These are phyloP conservation scores for Hypericum perforatum DNA, from an alignment of 345 rosid species.

Conservation along the genomic window DNA sequence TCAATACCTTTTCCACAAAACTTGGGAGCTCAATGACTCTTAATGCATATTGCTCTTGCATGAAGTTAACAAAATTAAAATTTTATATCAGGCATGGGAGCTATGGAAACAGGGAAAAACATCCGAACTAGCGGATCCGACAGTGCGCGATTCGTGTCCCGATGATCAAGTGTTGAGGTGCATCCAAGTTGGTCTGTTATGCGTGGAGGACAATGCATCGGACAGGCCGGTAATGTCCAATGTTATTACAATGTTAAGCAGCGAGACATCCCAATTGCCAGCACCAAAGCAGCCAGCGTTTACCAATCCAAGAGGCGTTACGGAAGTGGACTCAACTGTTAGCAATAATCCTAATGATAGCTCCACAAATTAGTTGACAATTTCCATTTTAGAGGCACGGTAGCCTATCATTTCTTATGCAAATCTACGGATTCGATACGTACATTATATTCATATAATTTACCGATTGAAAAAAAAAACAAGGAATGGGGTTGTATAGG, in stretches of 20 bases:
- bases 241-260: slow-evolving; percentile 11
- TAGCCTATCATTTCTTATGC: not conserved
- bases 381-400: not conserved
- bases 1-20: no score
- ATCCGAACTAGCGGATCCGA: not conserved
- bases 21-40: no score
- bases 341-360: not conserved
- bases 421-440: no score
- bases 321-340: not conserved
- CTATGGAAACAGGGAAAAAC: slow-evolving; percentile 1
- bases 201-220: slow-evolving; percentile 1
- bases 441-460: no score
- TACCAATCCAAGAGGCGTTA: not conserved
- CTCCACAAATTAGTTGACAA: not conserved
- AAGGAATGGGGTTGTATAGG: no score
- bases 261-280: slow-evolving; percentile 3
- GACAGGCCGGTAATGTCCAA: slow-evolving; percentile 13
- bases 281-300: slow-evolving; percentile 8
- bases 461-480: no score
- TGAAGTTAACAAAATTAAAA: no score
- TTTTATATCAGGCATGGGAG: not conserved
- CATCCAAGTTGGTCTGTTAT: slow-evolving; percentile 11
- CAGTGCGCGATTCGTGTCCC: not conserved
- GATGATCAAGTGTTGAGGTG: slow-evolving; percentile 7
- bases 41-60: no score